Base-by-base conservation (phyloP, 225 moss, liverwort and hornwort species). In the Polytrichum commune region DNA sequence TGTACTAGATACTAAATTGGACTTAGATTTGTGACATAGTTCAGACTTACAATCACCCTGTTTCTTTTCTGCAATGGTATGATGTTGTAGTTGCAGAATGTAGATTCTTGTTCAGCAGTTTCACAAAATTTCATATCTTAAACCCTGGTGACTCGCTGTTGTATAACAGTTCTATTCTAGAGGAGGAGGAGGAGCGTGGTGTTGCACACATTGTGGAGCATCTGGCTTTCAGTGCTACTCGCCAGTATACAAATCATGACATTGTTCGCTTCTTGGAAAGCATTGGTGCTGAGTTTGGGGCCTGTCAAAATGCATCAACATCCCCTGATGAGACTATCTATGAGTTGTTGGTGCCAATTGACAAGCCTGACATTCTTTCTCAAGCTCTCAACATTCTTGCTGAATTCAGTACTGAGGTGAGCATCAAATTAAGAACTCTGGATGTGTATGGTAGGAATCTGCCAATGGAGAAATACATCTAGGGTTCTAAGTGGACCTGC, bases 311-410 rank as follows among this genome's bases (percentile, higher is more conserved):
- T 83, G 96, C 96, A 4, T 96, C 93, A 22, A 96, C 96, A n/a
- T 96, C 96, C 29, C 91, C 93, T 76, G 96, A 96, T 86, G 96
- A 96, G 81, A 96, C 96, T 71, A 92, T 96, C 62, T 96, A 96
- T 77, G 96, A 96, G 82, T 89, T 96, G n/a, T 25, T 92, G 78
- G 85, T 96, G 83, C 96, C 96, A 65, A 92, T 93, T 55, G 96
- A 96, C 70, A 96, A 91, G 76, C 93, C 93, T 26, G 93, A 96
- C 72, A 79, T 93, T n/a, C 72, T 96, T 78, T 87, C 93, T 67
- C 88, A 96, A 87, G 91, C 96, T 27, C 84, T 96, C 4, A 85
- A 90, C 53, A 92, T 96, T 71, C 87, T 96, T 75, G 96, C 96
- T 9, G 96, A 96, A 69, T 96, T 96, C 85, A 85, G 93, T 71